Conservation (phyloP, 2,329 filamentous ascomycete species). For the Verticillium tricorpus region DNA sequence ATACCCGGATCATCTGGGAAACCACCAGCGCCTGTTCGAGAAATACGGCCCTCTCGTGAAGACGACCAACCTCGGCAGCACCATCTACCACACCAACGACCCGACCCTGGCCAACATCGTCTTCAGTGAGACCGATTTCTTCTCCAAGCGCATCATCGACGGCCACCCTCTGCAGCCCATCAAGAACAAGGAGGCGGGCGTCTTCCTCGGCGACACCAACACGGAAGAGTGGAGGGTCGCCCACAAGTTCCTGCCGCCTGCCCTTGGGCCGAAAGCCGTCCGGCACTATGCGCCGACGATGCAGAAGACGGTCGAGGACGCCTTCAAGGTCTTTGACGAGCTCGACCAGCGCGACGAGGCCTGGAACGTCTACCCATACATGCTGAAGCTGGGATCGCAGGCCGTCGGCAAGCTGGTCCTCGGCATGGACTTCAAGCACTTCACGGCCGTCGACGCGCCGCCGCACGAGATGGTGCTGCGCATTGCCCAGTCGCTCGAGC, state of each 20-base stretch:
- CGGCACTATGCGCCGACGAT: conserved; percentile 56
- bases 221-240: conserved; percentile 43
- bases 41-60: conserved; percentile 47
- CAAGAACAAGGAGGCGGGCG: conserved; percentile 34
- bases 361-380: conserved; percentile 45
- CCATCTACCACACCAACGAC: conserved; percentile 46
- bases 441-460: conserved; percentile 36
- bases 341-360: conserved; percentile 43
- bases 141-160: conserved; percentile 48
- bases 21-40: conserved; percentile 49
- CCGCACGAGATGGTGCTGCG: conserved; percentile 39
- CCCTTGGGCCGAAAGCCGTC: conserved; percentile 55
- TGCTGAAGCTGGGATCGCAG: conserved; percentile 44
- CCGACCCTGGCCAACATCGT: conserved; percentile 39
- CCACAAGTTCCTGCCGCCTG: conserved; percentile 60
- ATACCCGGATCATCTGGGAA: conserved; percentile 54
- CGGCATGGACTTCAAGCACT: conserved; percentile 41
- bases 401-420: conserved; percentile 39
- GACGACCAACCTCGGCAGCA: conserved; percentile 46
- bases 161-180: conserved; percentile 41
- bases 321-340: conserved; percentile 45
- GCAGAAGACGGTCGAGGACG: conserved; percentile 47
- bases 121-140: conserved; percentile 45
- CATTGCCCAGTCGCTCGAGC: conserved; percentile 44
- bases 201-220: conserved; percentile 47